Conservation (phyloP, 2,329 filamentous ascomycete species). For the Amesomyces nigricolor region DNA sequence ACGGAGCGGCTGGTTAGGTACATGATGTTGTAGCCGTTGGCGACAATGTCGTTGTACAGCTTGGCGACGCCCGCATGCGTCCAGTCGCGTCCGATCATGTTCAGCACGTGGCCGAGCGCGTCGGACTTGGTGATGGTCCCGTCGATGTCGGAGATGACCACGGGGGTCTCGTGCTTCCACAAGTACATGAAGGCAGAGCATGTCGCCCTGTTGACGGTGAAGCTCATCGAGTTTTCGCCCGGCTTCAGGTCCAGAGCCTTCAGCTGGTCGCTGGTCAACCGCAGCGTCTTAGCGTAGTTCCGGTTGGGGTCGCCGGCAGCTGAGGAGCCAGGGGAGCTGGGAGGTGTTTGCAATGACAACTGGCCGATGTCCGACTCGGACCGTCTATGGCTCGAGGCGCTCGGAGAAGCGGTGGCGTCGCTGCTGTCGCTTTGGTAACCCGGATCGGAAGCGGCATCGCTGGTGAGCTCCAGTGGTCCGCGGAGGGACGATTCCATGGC, state of each 20-base stretch:
- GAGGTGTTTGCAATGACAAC: slow-evolving; percentile 55
- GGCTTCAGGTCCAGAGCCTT: slow-evolving; percentile 75
- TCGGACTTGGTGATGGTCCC: slow-evolving; percentile 98
- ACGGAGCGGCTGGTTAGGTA: slow-evolving; percentile 93
- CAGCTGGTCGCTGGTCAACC: slow-evolving; percentile 90
- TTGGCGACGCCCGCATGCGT: slow-evolving; percentile 96
- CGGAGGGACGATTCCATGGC: slow-evolving; percentile 48
- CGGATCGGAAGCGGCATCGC: slow-evolving; percentile 85
- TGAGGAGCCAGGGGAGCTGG: slow-evolving; percentile 63
- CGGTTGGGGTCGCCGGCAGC: slow-evolving; percentile 64
- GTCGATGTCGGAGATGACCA: slow-evolving; percentile 98
- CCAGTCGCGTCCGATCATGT: slow-evolving; percentile 97
- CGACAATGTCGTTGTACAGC: slow-evolving; percentile 88
- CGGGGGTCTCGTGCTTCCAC: slow-evolving; percentile 85
- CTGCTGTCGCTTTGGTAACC: slow-evolving; percentile 92
- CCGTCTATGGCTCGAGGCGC: slow-evolving; percentile 49
- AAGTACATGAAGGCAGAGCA: slow-evolving; percentile 91
- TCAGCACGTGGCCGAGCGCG: slow-evolving; percentile 86
- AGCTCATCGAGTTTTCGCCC: slow-evolving; percentile 90
- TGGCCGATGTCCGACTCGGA: slow-evolving; percentile 62
- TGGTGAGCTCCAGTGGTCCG: slow-evolving; percentile 47
- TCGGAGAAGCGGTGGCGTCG: slow-evolving; percentile 47
- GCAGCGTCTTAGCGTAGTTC: slow-evolving; percentile 94
- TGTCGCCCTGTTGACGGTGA: slow-evolving; percentile 91
- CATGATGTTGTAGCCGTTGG: slow-evolving; percentile 98